A percentile compares a stretch with the other conserved stretches of the same genome.
phyloP scores from a whole-genome alignment of 192 early-diverging fungal genomes.

The Podila verticillata region DNA sequence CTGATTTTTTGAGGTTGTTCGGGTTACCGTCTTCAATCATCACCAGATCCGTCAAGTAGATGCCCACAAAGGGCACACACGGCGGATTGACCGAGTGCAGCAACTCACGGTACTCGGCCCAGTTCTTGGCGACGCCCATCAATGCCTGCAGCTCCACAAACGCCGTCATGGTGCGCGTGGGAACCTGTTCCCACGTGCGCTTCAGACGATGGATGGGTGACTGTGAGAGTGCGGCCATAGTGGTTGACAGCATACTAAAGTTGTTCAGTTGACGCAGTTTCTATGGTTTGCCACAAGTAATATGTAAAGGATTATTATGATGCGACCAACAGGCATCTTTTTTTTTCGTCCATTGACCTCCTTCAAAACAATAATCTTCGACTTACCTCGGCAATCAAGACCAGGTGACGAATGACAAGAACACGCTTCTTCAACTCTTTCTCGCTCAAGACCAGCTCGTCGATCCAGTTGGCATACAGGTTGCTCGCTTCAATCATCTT shows the following conservation, averaged over 20 bases:
- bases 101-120: slow-evolving; percentile 81
- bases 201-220: slow-evolving; percentile 89
- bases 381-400: slow-evolving; percentile 74
- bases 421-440: slow-evolving; percentile 83
- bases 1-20: slow-evolving; percentile 69
- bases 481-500: slow-evolving; percentile 86
- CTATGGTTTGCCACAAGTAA: background rate
- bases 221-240: slow-evolving; percentile 86
- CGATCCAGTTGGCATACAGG: slow-evolving; percentile 88
- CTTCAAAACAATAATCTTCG: background rate
- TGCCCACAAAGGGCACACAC: slow-evolving; percentile 75
- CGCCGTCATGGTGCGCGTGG: slow-evolving; percentile 60
- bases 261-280: slow-evolving; percentile 78
- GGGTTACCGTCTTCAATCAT: slow-evolving; percentile 92
- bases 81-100: slow-evolving; percentile 85
- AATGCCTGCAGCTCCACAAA: slow-evolving; percentile 72
- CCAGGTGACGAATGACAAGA: slow-evolving; percentile 82
- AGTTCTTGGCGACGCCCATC: slow-evolving; percentile 87
- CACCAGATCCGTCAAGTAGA: slow-evolving; percentile 86
- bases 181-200: slow-evolving; percentile 87
- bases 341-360: slow-evolving; percentile 65
- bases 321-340: background rate
- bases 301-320: no score
- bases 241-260: slow-evolving; percentile 90
- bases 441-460: slow-evolving; percentile 82